These are phyloP conservation scores for Dipodascopsis uninucleata DNA, from an alignment of 805 yeast species.

Conservation along the genomic window DNA sequence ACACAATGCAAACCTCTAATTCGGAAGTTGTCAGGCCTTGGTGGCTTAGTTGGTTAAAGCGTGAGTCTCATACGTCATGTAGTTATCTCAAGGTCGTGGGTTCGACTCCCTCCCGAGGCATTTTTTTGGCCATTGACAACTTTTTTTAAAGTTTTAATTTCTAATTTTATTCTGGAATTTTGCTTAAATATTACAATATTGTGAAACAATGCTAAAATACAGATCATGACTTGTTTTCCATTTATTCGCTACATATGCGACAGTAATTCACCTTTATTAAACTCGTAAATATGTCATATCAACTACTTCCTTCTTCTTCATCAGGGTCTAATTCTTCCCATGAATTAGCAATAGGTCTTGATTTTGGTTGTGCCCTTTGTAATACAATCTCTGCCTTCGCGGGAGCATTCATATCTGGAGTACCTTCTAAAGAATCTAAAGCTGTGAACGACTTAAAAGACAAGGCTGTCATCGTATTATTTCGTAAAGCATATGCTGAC, in stretches of 20 bases:
- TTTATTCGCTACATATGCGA: too few relatives aligned
- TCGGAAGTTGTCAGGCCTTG: conserved; percentile 25
- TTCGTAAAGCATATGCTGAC: neutral
- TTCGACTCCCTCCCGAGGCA: conserved; percentile 36
- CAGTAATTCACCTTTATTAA: too few relatives aligned
- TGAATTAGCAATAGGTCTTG: conserved; percentile 21
- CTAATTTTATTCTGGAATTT: neutral
- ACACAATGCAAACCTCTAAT: too few relatives aligned
- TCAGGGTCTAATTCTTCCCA: conserved; percentile 27
- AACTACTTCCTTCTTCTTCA: conserved; percentile 7
- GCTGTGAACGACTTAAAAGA: neutral
- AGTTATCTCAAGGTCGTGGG: conserved; percentile 36
- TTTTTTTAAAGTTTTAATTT: neutral
- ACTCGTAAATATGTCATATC: neutral
- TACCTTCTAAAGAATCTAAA: neutral
- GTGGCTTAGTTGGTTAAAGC: conserved; percentile 31
- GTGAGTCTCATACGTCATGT: conserved; percentile 31
- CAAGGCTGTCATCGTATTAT: neutral
- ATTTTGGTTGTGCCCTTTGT: neutral
- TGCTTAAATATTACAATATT: neutral
- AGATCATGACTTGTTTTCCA: neutral
- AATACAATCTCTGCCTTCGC: too few relatives aligned
- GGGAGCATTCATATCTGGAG: conserved; percentile 7
- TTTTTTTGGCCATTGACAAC: conserved; percentile 18
- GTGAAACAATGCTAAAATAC: too few relatives aligned